Evolutionary conservation across 306 rosid genomes (phyloP).

Genomic region (Cucumis cinereus): DNA sequence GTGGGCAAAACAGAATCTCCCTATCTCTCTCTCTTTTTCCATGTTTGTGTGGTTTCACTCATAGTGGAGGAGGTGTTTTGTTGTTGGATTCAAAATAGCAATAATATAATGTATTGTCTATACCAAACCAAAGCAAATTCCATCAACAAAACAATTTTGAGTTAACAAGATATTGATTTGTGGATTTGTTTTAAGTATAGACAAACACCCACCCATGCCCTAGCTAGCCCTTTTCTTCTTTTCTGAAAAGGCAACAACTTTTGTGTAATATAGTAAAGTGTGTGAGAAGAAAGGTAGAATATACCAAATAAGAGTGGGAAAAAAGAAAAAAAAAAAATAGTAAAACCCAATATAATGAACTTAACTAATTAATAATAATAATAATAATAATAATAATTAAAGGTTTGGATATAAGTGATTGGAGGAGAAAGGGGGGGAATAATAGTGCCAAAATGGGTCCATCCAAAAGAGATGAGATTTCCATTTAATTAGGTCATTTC

Average conservation of each 20-base stretch:
- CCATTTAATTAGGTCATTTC: neutral
- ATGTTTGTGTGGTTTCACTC: neutral
- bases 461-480: slow-evolving; percentile 1
- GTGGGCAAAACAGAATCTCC: neutral
- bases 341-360: no score
- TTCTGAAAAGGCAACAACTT: neutral
- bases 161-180: neutral
- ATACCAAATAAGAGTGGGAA: neutral
- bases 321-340: no score
- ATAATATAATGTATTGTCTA: neutral
- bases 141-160: neutral
- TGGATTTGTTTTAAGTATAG: neutral
- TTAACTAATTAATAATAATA: no score
- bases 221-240: neutral
- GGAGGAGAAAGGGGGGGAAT: neutral
- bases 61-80: neutral
- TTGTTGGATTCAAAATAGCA: neutral
- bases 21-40: neutral
- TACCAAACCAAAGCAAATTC: neutral
- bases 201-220: neutral
- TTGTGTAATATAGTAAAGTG: neutral
- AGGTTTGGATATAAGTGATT: neutral
- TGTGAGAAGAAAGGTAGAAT: neutral
- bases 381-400: no score
- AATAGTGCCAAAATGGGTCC: neutral